Evolutionary conservation across 345 rosid genomes (phyloP).

Genomic region (Gossypium australe): DNA sequence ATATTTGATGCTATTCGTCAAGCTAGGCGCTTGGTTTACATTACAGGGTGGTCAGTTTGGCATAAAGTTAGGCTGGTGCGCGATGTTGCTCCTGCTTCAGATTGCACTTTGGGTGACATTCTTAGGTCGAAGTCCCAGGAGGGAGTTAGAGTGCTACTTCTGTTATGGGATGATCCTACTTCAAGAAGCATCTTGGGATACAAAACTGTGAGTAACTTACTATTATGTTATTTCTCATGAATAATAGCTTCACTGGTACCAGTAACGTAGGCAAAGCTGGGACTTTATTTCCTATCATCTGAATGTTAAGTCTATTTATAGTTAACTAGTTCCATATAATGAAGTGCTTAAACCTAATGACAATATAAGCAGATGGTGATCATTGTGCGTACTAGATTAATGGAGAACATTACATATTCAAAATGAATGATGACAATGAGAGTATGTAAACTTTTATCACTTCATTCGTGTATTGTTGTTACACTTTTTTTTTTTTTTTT

Average conservation of each 20-base stretch:
- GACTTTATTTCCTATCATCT: neutral
- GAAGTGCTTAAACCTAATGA: neutral
- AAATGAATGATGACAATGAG: slow-evolving; percentile 4
- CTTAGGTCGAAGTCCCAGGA: slow-evolving; percentile 80
- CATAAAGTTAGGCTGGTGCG: slow-evolving; percentile 68
- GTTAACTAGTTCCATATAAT: neutral
- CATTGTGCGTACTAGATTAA: neutral
- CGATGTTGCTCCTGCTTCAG: slow-evolving; percentile 46
- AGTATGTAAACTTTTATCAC: neutral
- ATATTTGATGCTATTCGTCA: slow-evolving; percentile 79
- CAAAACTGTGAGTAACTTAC: slow-evolving; percentile 53
- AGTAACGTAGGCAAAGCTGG: neutral
- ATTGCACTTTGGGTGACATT: slow-evolving; percentile 67
- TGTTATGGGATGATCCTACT: slow-evolving; percentile 98
- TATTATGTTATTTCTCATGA: neutral
- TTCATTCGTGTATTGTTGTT: neutral
- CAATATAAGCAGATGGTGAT: neutral
- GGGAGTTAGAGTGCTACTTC: slow-evolving; percentile 95
- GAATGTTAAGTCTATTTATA: neutral
- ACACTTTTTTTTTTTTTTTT: neutral
- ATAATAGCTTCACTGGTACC: neutral
- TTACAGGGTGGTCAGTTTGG: slow-evolving; percentile 98
- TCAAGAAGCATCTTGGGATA: slow-evolving; percentile 85
- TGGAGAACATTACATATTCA: neutral
- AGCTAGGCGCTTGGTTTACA: slow-evolving; percentile 75